Evolutionary conservation across 306 rosid species (phyloP).

Genomic region (Dalbergia cochinchinensis): DNA sequence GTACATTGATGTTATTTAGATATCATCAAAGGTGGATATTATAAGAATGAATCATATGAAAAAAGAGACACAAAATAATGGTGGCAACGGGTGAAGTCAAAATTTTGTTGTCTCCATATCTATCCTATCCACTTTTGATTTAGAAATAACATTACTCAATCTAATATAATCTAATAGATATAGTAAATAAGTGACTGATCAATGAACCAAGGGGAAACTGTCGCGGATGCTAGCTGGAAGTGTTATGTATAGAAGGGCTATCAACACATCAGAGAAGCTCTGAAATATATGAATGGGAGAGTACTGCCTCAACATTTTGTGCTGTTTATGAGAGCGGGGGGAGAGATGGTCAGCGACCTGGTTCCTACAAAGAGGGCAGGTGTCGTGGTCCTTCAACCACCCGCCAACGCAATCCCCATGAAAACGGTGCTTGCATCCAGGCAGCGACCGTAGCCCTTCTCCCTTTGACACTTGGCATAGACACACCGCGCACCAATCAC

Average conservation of each 20-base stretch:
- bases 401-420: slow-evolving; percentile 33
- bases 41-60: too few relatives aligned
- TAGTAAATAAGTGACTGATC: background rate
- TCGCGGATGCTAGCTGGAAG: slow-evolving; percentile 8
- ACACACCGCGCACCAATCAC: slow-evolving; percentile 46
- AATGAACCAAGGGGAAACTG: slow-evolving; percentile 17
- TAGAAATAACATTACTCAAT: background rate
- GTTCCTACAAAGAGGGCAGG: slow-evolving; percentile 49
- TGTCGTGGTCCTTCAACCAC: slow-evolving; percentile 41
- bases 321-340: background rate
- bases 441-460: slow-evolving; percentile 9
- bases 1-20: too few relatives aligned
- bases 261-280: background rate
- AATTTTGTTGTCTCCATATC: background rate
- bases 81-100: too few relatives aligned
- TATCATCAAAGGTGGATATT: too few relatives aligned
- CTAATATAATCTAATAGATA: background rate
- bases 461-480: slow-evolving; percentile 15
- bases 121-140: background rate
- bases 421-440: slow-evolving; percentile 40
- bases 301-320: background rate
- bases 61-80: background rate
- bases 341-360: background rate
- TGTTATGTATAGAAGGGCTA: background rate
- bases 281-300: background rate